phyloP scores from a whole-genome alignment of 352 stramenopile genomes.

The Pythium periplocum region DNA sequence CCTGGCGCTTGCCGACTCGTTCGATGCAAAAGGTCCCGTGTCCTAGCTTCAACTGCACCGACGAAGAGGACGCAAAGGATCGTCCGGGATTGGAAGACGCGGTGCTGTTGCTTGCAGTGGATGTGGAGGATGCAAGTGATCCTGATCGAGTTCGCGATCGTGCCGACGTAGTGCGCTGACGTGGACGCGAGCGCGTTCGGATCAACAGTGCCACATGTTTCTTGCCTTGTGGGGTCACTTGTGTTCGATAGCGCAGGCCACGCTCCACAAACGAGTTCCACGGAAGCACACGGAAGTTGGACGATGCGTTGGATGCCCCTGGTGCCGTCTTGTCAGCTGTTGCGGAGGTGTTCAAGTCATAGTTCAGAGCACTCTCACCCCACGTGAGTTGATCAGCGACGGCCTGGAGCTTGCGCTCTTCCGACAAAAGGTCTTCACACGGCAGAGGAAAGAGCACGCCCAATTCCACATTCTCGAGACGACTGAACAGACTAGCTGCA shows the following conservation, averaged over 20 bases:
- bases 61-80: conserved; percentile 29
- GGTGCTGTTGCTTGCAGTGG: background rate
- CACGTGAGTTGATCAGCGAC: conserved; percentile 71
- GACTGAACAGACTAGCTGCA: conserved; percentile 43
- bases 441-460: conserved; percentile 74
- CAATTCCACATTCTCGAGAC: conserved; percentile 61
- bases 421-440: conserved; percentile 74
- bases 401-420: conserved; percentile 75
- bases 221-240: conserved; percentile 31
- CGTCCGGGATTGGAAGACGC: background rate
- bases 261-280: conserved; percentile 71
- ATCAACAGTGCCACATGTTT: conserved; percentile 62
- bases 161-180: conserved; percentile 18
- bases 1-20: conserved; percentile 34
- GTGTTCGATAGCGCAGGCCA: conserved; percentile 59
- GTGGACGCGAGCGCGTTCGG: conserved; percentile 19
- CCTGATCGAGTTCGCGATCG: conserved; percentile 9
- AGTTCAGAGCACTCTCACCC: conserved; percentile 16
- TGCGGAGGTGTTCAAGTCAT: too few species aligned
- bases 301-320: conserved; percentile 14
- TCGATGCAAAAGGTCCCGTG: conserved; percentile 69
- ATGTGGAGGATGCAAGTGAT: background rate
- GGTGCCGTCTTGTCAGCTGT: too few species aligned
- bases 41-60: conserved; percentile 43
- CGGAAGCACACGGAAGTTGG: conserved; percentile 66